Percentiles rank a stretch among this genome's conserved stretches.
Conservation (phyloP, 1,284 basidiomycete species). For the Chiua sp. region DNA sequence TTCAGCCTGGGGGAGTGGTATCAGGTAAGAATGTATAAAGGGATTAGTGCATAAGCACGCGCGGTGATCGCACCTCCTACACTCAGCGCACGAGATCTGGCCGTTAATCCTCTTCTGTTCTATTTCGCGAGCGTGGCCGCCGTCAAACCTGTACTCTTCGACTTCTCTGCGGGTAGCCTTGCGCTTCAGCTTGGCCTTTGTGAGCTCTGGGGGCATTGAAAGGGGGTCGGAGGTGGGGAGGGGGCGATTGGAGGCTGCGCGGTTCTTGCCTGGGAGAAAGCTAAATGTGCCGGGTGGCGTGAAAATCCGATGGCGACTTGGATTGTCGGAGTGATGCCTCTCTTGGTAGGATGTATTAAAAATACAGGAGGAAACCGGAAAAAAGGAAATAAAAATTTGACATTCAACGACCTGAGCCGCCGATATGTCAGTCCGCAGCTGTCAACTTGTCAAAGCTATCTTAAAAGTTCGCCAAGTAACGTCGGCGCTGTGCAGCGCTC, state of each 20-base stretch:
- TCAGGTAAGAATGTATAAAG: conserved; percentile 28
- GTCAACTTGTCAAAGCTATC: neutral
- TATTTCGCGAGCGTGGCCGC: conserved; percentile 55
- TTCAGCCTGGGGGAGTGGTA: conserved; percentile 54
- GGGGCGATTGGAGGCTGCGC: conserved; percentile 9
- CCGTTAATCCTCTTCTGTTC: conserved; percentile 54
- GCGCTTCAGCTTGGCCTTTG: conserved; percentile 52
- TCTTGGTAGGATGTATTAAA: conserved; percentile 7
- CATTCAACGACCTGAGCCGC: neutral
- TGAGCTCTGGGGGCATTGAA: conserved; percentile 54
- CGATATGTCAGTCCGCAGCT: neutral
- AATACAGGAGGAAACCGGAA: conserved; percentile 1
- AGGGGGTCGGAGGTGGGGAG: conserved; percentile 7
- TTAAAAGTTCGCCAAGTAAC: neutral
- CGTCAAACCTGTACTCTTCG: conserved; percentile 56
- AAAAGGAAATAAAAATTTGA: conserved; percentile 12
- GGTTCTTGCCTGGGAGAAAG: conserved; percentile 30
- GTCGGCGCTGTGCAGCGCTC: neutral
- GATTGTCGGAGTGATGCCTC: conserved; percentile 12
- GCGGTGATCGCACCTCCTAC: conserved; percentile 60
- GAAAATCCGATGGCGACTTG: conserved; percentile 30
- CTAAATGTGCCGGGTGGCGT: conserved; percentile 31
- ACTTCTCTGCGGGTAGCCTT: conserved; percentile 49
- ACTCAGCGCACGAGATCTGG: conserved; percentile 71
- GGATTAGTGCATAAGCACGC: conserved; percentile 20